These are phyloP conservation scores for Inga laurina DNA, from an alignment of 306 rosid genomes.

Conservation along the genomic window DNA sequence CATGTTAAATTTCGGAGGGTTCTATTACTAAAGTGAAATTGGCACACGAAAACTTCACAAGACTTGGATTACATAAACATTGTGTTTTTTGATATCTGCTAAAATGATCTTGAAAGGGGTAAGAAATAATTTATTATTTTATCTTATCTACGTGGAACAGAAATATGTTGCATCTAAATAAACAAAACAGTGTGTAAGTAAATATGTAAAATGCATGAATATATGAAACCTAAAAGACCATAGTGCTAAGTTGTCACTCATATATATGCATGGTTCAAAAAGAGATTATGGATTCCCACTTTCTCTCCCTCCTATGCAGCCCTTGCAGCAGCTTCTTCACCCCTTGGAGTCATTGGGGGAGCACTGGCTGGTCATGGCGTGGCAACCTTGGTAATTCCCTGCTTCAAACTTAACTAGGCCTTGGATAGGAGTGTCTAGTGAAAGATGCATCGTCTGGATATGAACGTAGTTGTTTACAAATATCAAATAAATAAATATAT, in stretches of 20 bases:
- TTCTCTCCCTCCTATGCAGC: slow-evolving; percentile 51
- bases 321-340: slow-evolving; percentile 98
- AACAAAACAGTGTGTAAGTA: slow-evolving; percentile 16
- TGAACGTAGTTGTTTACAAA: slow-evolving; percentile 24
- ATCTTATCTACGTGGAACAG: neutral
- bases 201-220: slow-evolving; percentile 6
- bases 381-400: slow-evolving; percentile 78
- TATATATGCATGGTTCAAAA: slow-evolving; percentile 7
- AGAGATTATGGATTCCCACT: neutral
- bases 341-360: slow-evolving; percentile 94
- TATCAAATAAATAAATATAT: neutral
- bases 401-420: neutral
- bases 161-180: slow-evolving; percentile 4
- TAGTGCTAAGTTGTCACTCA: slow-evolving; percentile 16
- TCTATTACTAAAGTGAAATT: neutral
- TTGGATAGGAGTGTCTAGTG: neutral
- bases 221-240: slow-evolving; percentile 15
- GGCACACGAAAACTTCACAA: neutral
- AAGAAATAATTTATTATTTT: neutral
- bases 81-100: neutral
- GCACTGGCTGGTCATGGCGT: slow-evolving; percentile 92
- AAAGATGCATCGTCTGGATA: slow-evolving; percentile 22
- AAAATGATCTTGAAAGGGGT: slow-evolving; percentile 14
- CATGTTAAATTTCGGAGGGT: slow-evolving; percentile 4
- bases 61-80: neutral